Base-by-base conservation (phyloP, 2,329 filamentous ascomycete genomes). In the Zasmidium citrigriseum region DNA sequence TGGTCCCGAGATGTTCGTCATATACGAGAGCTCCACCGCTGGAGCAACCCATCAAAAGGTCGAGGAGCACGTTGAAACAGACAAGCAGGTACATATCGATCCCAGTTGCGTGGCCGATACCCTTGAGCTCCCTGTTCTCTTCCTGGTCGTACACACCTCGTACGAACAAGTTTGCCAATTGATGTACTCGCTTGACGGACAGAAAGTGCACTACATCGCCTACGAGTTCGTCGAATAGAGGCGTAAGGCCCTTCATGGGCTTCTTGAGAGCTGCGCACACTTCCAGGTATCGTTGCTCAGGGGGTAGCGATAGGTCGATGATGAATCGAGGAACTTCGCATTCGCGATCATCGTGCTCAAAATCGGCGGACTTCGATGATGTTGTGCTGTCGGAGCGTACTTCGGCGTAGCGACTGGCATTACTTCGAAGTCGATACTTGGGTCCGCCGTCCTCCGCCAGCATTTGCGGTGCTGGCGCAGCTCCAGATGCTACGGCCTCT, bases 21-120 rank as follows among this genome's bases (percentile, higher is more conserved):
- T 64, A 59, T 9, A 75, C 68, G 29, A 69, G 61, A 4, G 75
- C 73, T 16, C 77, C 83, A 21, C 83, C 83, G 60, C 83, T 87
- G 1, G 86, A 88, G 68, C 87, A 89, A 2, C 86, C 86, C 72
- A 89, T 81, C 34, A 89, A 75, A 4, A 83, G 73, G 65, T 89
- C 87, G 1, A 89, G 75, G 1, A 88, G 72, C 1, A 84, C 83
- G 64, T 89, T 89, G 64, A 87, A 80, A 2, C 81, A 80, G 2
- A 89, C 80, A 0, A 89, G 75, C 0, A 88, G 71, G 63, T 86
- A 84, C 69, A 88, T 75, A 1, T 82, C 76, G 2, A 89, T 75
- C 0, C 77, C 80, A 0, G 78, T 79, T 2, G 72, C 76, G 23
- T 74, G 69, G 23, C 80, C 77, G 34, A 89, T 85, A 0, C 86